These are phyloP conservation scores for Aspergillus bombycis DNA, from an alignment of 2,329 filamentous ascomycete species.

Conservation along the genomic window DNA sequence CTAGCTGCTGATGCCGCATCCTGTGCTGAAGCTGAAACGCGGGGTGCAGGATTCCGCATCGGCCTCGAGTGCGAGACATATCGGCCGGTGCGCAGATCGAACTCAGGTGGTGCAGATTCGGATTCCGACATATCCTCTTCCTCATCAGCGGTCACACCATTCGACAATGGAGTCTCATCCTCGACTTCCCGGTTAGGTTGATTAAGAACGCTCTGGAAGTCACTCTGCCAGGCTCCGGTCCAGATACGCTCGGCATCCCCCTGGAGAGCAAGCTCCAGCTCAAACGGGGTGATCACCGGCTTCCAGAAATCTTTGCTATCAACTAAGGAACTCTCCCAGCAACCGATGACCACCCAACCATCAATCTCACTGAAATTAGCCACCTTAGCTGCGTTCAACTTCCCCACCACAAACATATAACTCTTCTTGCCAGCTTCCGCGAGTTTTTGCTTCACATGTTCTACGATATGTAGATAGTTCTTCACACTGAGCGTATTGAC, in stretches of 20 bases:
- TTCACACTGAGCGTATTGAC: slow-evolving; percentile 93
- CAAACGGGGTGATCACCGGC: slow-evolving; percentile 93
- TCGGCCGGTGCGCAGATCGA: slow-evolving; percentile 84
- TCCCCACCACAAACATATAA: slow-evolving; percentile 95
- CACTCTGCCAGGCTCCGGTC: slow-evolving; percentile 86
- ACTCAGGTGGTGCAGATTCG: slow-evolving; percentile 75
- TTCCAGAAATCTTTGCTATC: slow-evolving; percentile 88
- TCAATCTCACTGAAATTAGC: slow-evolving; percentile 96
- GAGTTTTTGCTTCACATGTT: slow-evolving; percentile 73
- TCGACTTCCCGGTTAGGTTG: slow-evolving; percentile 25
- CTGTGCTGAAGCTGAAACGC: slow-evolving; percentile 30
- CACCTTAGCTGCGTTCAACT: slow-evolving; percentile 91
- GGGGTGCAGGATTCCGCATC: slow-evolving; percentile 43
- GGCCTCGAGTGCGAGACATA: slow-evolving; percentile 73
- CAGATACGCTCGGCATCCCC: slow-evolving; percentile 77
- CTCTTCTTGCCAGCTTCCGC: slow-evolving; percentile 84
- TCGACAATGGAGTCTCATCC: slow-evolving; percentile 24
- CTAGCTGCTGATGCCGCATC: slow-evolving; percentile 27
- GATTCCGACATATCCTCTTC: slow-evolving; percentile 69
- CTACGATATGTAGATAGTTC: slow-evolving; percentile 83
- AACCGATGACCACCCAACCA: slow-evolving; percentile 96
- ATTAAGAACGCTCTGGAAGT: slow-evolving; percentile 72
- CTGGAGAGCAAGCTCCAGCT: slow-evolving; percentile 77
- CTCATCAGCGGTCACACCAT: slow-evolving; percentile 30
- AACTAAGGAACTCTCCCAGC: slow-evolving; percentile 93